Conservation (phyloP, 345 rosid species). For the Melaleuca alternifolia region DNA sequence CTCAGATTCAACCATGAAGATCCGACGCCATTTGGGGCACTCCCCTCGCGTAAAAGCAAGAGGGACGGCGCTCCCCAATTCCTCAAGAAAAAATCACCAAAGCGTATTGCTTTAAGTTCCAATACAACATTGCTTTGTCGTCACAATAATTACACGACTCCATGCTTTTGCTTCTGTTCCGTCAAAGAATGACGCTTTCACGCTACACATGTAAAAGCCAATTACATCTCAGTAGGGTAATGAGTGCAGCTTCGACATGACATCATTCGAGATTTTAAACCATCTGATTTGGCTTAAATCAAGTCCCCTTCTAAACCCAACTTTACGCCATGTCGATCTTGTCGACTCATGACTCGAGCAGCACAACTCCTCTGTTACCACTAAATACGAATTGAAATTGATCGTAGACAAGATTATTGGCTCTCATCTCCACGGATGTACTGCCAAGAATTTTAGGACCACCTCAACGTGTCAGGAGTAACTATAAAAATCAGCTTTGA, state of each 20-base stretch:
- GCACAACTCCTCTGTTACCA: background rate
- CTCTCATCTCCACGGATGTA: background rate
- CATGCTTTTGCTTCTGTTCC: background rate
- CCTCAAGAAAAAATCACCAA: background rate
- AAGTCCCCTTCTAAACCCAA: background rate
- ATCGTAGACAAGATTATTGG: background rate
- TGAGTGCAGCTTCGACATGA: background rate
- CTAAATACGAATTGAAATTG: background rate
- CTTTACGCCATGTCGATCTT: background rate
- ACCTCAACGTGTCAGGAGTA: background rate
- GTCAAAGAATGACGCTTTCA: background rate
- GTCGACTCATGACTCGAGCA: background rate
- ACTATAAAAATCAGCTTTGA: background rate
- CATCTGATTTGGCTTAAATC: background rate
- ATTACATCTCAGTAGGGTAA: background rate
- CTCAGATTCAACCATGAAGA: background rate
- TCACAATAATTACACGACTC: background rate
- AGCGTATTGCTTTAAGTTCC: background rate
- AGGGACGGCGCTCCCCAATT: background rate
- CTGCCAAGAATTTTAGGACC: background rate
- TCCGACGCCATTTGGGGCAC: accelerated
- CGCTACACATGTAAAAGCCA: background rate
- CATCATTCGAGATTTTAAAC: background rate
- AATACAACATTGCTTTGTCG: background rate
- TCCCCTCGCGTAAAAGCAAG: background rate